These are phyloP conservation scores for Eremochloa ophiuroides DNA, from an alignment of 176 grass and related monocot genomes.

Conservation along the genomic window DNA sequence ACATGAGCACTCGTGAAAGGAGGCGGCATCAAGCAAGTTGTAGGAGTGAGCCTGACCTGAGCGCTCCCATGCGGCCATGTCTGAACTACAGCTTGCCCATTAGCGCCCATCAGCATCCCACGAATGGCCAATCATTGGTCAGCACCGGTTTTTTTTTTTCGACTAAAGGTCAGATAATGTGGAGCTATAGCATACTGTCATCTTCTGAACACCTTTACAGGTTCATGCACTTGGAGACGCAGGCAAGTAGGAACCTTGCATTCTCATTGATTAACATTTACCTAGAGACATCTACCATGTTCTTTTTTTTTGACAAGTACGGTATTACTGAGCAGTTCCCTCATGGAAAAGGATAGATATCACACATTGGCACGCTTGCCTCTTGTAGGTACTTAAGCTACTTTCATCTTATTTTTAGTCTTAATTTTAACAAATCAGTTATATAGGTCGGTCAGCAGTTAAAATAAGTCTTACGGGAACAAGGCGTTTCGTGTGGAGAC, in stretches of 20 bases:
- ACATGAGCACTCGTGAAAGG: background rate
- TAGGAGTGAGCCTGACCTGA: constrained; percentile 13
- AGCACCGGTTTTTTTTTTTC: background rate
- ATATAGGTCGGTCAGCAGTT: too few relatives aligned
- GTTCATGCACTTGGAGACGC: background rate
- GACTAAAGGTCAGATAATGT: background rate
- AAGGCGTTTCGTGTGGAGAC: background rate
- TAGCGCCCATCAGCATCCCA: constrained; percentile 8
- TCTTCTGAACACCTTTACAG: background rate
- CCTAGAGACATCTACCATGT: background rate
- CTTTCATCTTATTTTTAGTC: too few relatives aligned
- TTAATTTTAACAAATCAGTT: too few relatives aligned
- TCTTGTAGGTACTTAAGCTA: background rate
- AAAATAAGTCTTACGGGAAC: too few relatives aligned
- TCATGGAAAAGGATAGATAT: background rate
- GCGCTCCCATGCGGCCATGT: constrained; percentile 29
- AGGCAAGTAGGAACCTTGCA: background rate
- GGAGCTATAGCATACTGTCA: background rate
- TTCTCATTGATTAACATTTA: background rate
- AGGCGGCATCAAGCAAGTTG: constrained; percentile 39
- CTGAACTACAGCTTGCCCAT: constrained; percentile 15
- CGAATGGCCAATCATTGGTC: background rate
- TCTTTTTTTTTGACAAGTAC: background rate
- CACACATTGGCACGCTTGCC: background rate
- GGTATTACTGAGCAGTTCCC: background rate